These are phyloP conservation scores for Saccharomycopsis schoenii DNA, from an alignment of 805 yeast genomes.

Conservation along the genomic window DNA sequence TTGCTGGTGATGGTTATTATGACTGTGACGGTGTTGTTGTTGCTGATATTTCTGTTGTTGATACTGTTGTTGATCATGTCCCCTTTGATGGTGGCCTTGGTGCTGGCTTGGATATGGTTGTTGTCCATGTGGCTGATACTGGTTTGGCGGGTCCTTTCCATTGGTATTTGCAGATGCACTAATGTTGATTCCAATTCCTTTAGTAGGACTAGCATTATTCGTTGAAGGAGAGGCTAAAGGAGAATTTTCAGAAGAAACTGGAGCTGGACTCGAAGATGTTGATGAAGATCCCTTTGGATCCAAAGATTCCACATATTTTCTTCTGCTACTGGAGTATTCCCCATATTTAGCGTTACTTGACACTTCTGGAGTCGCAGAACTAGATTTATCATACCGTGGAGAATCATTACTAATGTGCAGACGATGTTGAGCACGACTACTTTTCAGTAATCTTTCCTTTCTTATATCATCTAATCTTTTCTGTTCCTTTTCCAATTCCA, in stretches of 20 bases:
- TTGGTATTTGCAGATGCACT: not conserved
- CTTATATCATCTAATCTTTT: slow-evolving; percentile 8
- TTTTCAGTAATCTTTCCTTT: slow-evolving; percentile 2
- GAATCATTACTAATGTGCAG: not conserved
- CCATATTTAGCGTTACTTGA: not conserved
- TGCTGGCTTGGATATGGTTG: not conserved
- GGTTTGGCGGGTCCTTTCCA: not conserved
- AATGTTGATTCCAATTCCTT: not conserved
- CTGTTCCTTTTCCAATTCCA: slow-evolving; percentile 16
- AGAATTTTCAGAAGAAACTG: not conserved
- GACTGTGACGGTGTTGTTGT: not conserved
- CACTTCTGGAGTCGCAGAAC: not conserved
- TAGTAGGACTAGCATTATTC: not conserved
- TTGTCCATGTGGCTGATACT: not conserved
- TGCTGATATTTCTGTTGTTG: slow-evolving; percentile 10
- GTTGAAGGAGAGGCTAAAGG: not conserved
- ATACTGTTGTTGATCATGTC: slow-evolving; percentile 1
- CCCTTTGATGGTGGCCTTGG: not conserved
- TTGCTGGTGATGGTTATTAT: slow-evolving; percentile 8
- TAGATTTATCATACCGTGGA: not conserved
- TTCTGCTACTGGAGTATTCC: not conserved
- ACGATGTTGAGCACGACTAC: not conserved
- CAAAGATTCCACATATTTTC: not conserved
- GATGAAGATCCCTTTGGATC: not conserved
- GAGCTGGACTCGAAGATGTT: not conserved